phyloP scores from a whole-genome alignment of 805 yeast species.

The Wickerhamomyces xylosicus region DNA sequence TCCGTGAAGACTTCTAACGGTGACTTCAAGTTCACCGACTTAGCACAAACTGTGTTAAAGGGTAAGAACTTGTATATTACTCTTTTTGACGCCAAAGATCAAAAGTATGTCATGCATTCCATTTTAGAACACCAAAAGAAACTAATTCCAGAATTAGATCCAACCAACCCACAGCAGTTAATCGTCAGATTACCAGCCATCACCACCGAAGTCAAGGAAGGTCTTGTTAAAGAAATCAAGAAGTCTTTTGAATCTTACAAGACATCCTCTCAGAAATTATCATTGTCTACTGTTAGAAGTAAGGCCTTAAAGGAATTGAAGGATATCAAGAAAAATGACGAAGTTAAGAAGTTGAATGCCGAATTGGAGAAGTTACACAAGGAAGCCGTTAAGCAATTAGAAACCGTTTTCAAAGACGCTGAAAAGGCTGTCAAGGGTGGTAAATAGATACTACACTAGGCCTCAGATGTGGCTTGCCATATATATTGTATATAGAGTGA shows the following conservation, averaged over 20 bases:
- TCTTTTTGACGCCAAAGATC: conserved; percentile 73
- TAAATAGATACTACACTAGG: too few relatives aligned
- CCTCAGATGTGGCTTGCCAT: too few relatives aligned
- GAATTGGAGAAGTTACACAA: conserved; percentile 68
- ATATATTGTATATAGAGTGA: background rate
- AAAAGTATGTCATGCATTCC: conserved; percentile 59
- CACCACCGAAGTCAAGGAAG: conserved; percentile 53
- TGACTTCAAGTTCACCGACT: conserved; percentile 39
- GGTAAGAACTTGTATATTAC: conserved; percentile 70
- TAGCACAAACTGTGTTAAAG: conserved; percentile 64
- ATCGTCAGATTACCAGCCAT: conserved; percentile 68
- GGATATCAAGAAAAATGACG: conserved; percentile 40
- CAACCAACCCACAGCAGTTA: conserved; percentile 61
- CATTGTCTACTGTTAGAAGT: conserved; percentile 49
- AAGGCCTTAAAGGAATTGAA: conserved; percentile 47
- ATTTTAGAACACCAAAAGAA: conserved; percentile 61
- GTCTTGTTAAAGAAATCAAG: conserved; percentile 50
- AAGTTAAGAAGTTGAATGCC: conserved; percentile 40
- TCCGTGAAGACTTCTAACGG: conserved; percentile 38
- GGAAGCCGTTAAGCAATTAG: conserved; percentile 46
- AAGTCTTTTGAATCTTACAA: conserved; percentile 54
- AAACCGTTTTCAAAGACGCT: conserved; percentile 42
- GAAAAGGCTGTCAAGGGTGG: conserved; percentile 31
- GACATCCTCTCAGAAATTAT: conserved; percentile 33
- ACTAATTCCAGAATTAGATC: conserved; percentile 72